These are phyloP conservation scores for Mucor saturninus DNA, from an alignment of 371 early-diverging fungal genomes.

Conservation along the genomic window DNA sequence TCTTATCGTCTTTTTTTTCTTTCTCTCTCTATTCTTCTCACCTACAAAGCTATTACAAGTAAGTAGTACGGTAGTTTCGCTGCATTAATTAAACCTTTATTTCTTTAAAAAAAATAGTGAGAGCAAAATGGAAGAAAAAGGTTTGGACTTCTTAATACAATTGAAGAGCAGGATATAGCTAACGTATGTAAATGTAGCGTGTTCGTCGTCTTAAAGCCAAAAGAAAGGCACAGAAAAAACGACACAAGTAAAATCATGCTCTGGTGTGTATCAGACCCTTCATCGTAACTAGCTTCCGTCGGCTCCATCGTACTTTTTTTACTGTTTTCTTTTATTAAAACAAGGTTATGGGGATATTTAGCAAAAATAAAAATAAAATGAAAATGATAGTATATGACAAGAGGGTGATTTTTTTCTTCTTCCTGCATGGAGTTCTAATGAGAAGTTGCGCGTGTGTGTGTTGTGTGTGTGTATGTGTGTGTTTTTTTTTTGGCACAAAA, in stretches of 20 bases:
- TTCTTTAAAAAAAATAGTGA: slow-evolving; percentile 15
- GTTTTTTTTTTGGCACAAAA: background rate
- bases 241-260: slow-evolving; percentile 23
- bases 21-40: background rate
- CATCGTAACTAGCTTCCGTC: background rate
- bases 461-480: background rate
- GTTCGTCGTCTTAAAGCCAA: slow-evolving; percentile 43
- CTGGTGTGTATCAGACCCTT: too few relatives aligned
- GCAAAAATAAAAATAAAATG: background rate
- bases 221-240: slow-evolving; percentile 32
- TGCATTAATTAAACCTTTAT: background rate
- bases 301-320: background rate
- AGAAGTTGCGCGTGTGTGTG: background rate
- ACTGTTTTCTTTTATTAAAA: background rate
- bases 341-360: slow-evolving; percentile 1
- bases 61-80: background rate
- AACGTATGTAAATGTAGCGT: slow-evolving; percentile 28
- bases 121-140: slow-evolving; percentile 40
- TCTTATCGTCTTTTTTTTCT: background rate
- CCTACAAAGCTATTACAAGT: background rate
- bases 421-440: background rate
- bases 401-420: background rate
- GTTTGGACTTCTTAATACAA: background rate
- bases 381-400: background rate
- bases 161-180: background rate